These are phyloP conservation scores for Trametes hirsuta DNA, from an alignment of 1,284 basidiomycete species.

Conservation along the genomic window DNA sequence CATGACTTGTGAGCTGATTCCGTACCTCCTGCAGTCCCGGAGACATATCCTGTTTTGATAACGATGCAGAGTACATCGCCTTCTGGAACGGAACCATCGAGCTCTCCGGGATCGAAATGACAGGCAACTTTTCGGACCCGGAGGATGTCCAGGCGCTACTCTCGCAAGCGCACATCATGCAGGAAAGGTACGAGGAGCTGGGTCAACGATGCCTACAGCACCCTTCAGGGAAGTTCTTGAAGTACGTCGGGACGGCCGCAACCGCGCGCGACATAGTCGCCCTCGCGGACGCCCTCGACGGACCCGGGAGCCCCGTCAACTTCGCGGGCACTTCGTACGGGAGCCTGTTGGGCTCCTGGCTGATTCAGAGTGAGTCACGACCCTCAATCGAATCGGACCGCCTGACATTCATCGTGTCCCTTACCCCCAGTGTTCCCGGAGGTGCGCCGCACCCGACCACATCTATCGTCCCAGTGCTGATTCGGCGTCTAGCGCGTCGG, in stretches of 20 bases:
- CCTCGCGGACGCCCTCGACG: conserved; percentile 23
- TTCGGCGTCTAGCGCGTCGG: conserved; percentile 15
- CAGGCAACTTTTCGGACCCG: conserved; percentile 12
- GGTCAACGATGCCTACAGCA: conserved; percentile 1
- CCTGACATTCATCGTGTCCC: neutral
- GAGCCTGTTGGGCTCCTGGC: conserved; percentile 17
- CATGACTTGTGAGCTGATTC: neutral
- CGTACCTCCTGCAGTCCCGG: neutral
- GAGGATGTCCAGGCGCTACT: conserved; percentile 4
- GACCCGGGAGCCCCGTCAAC: conserved; percentile 14
- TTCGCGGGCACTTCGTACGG: conserved; percentile 20
- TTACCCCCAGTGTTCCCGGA: conserved; percentile 17
- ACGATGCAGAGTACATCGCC: neutral
- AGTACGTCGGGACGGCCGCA: conserved; percentile 24
- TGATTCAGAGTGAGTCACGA: conserved; percentile 23
- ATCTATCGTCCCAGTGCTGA: neutral
- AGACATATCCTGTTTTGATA: conserved; percentile 8
- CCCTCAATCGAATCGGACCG: neutral
- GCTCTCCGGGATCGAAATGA: conserved; percentile 11
- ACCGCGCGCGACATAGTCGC: conserved; percentile 22
- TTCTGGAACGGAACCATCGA: conserved; percentile 19
- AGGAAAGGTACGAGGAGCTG: conserved; percentile 19
- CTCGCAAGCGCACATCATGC: conserved; percentile 12
- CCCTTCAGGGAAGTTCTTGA: conserved; percentile 3
- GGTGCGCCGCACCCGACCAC: neutral